A percentile compares a stretch with the other conserved stretches of the same genome.
Evolutionary conservation across 805 yeast species (phyloP).

Genomic region (Cyberlindnera mrakii): DNA sequence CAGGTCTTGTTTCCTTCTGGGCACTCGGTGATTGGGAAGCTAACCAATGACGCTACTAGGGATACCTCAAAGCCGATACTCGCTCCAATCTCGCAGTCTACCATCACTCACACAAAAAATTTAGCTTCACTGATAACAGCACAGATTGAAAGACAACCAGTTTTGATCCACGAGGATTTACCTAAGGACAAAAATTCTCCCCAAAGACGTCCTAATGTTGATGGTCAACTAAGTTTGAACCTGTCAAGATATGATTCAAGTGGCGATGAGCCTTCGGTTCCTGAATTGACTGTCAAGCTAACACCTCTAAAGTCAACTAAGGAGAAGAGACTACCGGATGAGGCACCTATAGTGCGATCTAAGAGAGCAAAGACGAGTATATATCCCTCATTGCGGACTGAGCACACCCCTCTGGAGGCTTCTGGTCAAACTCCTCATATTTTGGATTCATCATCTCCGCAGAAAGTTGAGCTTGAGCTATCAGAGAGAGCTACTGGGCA

Average conservation of each 20-base stretch:
- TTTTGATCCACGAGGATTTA: neutral
- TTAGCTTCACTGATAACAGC: neutral
- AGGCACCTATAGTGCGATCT: neutral
- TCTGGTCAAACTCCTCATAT: too few species aligned
- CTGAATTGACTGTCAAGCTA: conserved; percentile 16
- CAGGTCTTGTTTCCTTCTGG: too few species aligned
- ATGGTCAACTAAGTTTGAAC: neutral
- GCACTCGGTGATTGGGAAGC: too few species aligned
- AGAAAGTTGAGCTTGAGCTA: too few species aligned
- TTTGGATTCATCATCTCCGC: too few species aligned
- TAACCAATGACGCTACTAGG: neutral
- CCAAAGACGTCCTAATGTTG: neutral
- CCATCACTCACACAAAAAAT: neutral
- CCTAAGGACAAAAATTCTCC: neutral
- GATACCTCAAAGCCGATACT: neutral
- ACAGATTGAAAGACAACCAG: neutral
- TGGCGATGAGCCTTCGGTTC: conserved; percentile 20
- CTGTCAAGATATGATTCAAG: conserved; percentile 18
- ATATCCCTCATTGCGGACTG: neutral
- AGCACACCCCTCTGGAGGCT: too few species aligned
- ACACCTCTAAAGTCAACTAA: neutral
- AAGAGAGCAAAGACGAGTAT: neutral
- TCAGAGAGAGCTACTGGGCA: too few species aligned
- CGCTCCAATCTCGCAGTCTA: conserved; percentile 1
- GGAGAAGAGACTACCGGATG: neutral